Evolutionary conservation across 148 eudicot species (phyloP).

Genomic region (Fagopyrum esculentum): DNA sequence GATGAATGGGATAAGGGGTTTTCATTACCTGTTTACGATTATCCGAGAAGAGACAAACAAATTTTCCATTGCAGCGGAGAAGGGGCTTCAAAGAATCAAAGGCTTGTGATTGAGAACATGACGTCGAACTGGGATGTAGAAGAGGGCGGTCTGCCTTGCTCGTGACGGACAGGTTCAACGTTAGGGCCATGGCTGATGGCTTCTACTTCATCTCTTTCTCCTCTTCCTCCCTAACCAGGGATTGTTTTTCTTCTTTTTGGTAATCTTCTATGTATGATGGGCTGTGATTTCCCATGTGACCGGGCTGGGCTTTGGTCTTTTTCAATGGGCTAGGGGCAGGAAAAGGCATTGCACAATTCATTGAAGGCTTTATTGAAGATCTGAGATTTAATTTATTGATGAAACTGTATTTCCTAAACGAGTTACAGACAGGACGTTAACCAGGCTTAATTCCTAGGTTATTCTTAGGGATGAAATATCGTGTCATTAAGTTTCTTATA

Average conservation of each 20-base stretch:
- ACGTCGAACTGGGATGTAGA: conserved; percentile 12
- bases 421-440: no score
- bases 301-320: neutral
- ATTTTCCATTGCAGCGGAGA: conserved; percentile 39
- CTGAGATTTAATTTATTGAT: no score
- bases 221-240: neutral
- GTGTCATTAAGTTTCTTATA: no score
- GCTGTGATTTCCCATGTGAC: neutral
- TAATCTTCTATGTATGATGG: neutral
- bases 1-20: neutral
- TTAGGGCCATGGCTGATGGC: neutral
- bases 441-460: no score
- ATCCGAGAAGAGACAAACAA: conserved; percentile 58
- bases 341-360: neutral
- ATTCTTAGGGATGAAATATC: no score
- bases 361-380: no score
- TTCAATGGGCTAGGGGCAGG: neutral
- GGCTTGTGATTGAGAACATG: conserved; percentile 12
- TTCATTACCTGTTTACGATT: conserved; percentile 57
- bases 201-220: neutral
- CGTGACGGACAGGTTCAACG: neutral
- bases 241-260: neutral
- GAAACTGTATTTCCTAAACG: no score
- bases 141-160: neutral
- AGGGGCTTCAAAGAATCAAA: conserved; percentile 18